phyloP scores from a whole-genome alignment of 345 rosid genomes.

The Alliaria petiolata region DNA sequence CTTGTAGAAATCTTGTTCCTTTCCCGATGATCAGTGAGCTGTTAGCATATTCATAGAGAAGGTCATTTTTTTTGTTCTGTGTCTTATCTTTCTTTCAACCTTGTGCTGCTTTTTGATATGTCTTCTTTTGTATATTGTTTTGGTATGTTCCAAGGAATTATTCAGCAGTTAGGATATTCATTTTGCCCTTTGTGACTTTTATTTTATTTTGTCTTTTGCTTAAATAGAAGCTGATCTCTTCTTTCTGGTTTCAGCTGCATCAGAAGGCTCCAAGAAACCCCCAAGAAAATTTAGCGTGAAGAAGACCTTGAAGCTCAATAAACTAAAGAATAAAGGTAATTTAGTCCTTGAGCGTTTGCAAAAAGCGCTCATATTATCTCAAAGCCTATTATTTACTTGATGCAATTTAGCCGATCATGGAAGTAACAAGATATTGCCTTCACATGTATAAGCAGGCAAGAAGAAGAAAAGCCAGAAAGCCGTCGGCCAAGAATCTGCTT shows the following conservation, averaged over 20 bases:
- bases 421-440: background rate
- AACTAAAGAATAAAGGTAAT: slow-evolving; percentile 42
- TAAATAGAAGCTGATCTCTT: background rate
- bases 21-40: no score
- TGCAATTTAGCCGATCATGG: background rate
- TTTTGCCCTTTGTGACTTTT: no score
- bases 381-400: background rate
- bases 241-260: slow-evolving; percentile 11
- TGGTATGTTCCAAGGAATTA: background rate
- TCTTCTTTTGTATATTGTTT: background rate
- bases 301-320: slow-evolving; percentile 55
- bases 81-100: no score
- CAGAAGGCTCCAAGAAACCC: slow-evolving; percentile 32
- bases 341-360: background rate
- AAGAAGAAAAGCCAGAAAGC: slow-evolving; percentile 26
- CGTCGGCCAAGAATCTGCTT: slow-evolving; percentile 15
- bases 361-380: background rate
- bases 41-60: no score
- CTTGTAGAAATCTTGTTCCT: no score
- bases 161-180: no score
- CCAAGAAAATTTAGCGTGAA: slow-evolving; percentile 38
- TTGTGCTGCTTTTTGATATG: background rate
- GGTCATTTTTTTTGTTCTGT: no score
- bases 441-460: slow-evolving; percentile 23
- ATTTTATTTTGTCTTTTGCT: no score